Base-by-base conservation (phyloP, 2,329 filamentous ascomycete species). In the Trichoderma sp. region DNA sequence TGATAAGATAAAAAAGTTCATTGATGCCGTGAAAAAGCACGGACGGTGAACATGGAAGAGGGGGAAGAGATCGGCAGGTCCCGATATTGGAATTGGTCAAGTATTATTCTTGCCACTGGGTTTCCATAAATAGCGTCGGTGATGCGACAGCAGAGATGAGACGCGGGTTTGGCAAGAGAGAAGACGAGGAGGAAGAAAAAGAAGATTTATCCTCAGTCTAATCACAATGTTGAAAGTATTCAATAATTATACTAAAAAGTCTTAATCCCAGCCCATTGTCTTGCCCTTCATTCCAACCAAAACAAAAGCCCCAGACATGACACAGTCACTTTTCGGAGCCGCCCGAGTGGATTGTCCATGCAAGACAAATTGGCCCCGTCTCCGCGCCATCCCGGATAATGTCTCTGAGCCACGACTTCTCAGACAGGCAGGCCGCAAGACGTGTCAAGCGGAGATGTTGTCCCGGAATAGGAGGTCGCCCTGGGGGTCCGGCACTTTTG, bases 41-140 rank as follows among this genome's bases (percentile, higher is more conserved):
- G 24, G 53, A 71, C 27, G 7, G 21, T 41, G 21, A 24, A 38
- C 35, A 38, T 38, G 14, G 41, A 45, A 18, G 14, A 35, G 24
- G 9, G 67, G 24, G 12, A 56, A 31, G 24, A 53, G 68, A 72
- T 72, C 68, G 68, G 68, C 68, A 72, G 68, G 68, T 62, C 68
- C 68, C 68, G 68, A 71, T 27, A 50, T 24, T 50, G 41, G 16
- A 64, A 27, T 21, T 56, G 50, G 18, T 24, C 29, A 29, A 27
- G 27, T 29, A n/a, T 53, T 21, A 41, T 64, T 62, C 59, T 45
- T 50, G 33, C 59, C 38, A 12, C 7, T 72, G 68, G 59, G 18
- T n/a, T 35, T 27, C n/a, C 38, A 18, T 33, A 53, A 50, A 35
- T 50, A 33, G 68, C 59, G 59, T 16, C 29, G 27, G 24, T 50